Evolutionary conservation across 768 basidiomycete species (phyloP).

Genomic region (Amanita pseudoporphyria): DNA sequence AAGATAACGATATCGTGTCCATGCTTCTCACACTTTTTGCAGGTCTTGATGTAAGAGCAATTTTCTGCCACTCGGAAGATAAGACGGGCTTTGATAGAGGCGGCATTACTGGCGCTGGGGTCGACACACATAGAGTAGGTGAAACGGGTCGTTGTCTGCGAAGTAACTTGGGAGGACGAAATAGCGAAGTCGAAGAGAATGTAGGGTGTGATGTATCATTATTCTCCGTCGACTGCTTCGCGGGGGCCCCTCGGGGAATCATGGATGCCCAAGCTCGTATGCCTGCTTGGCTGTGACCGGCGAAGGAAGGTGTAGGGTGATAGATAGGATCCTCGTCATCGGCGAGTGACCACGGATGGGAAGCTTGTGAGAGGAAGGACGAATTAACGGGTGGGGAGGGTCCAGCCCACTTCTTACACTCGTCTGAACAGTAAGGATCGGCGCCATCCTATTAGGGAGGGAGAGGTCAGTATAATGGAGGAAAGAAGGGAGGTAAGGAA

Average conservation of each 20-base stretch:
- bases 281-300: constrained; percentile 29
- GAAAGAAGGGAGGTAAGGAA: constrained; percentile 2
- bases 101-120: constrained; percentile 21
- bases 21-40: constrained; percentile 23
- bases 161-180: constrained; percentile 29
- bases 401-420: constrained; percentile 27
- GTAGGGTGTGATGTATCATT: constrained; percentile 13
- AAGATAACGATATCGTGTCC: constrained; percentile 23
- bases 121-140: constrained; percentile 44
- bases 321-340: constrained; percentile 20
- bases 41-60: constrained; percentile 18
- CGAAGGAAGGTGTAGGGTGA: constrained; percentile 20
- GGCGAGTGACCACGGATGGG: constrained; percentile 9
- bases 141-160: constrained; percentile 30
- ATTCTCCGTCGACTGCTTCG: constrained; percentile 13
- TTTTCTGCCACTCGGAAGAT: constrained; percentile 24
- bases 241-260: constrained; percentile 25
- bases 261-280: constrained; percentile 40
- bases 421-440: constrained; percentile 43
- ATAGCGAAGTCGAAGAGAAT: constrained; percentile 13
- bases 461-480: constrained; percentile 14
- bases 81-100: constrained; percentile 22
- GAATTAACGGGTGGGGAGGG: constrained; percentile 13
- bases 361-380: neutral
- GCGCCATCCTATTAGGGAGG: constrained; percentile 19